phyloP scores from a whole-genome alignment of 2,329 filamentous ascomycete genomes.

The Aspergillus latus region DNA sequence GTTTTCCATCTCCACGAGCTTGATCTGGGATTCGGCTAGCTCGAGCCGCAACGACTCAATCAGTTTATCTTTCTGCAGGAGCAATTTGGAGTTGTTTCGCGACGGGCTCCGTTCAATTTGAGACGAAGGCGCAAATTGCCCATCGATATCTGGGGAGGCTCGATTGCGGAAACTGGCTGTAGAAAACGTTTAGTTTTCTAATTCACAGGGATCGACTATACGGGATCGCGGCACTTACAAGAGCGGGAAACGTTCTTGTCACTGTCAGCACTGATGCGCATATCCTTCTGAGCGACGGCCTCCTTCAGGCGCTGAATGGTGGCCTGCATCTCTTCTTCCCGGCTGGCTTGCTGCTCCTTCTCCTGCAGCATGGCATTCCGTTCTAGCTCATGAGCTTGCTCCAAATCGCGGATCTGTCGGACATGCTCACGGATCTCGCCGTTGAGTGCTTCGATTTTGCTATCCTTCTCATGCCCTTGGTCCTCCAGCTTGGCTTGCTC shows the following conservation, averaged over 20 bases:
- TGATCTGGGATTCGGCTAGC: conserved; percentile 91
- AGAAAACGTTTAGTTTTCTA: conserved; percentile 21
- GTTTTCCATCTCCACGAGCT: conserved; percentile 91
- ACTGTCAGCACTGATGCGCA: conserved; percentile 51
- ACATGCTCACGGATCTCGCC: conserved; percentile 83
- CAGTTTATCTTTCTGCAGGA: conserved; percentile 93
- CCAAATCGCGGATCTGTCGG: conserved; percentile 84
- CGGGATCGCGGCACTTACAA: conserved; percentile 41
- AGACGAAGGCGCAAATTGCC: conserved; percentile 82
- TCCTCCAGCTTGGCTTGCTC: conserved; percentile 89
- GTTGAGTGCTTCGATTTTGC: conserved; percentile 74
- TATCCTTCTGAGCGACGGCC: conserved; percentile 72
- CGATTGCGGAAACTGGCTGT: conserved; percentile 51
- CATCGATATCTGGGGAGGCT: conserved; percentile 65
- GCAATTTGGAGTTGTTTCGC: conserved; percentile 80
- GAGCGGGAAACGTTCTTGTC: conserved; percentile 54
- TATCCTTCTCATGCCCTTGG: conserved; percentile 79
- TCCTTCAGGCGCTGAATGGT: conserved; percentile 93
- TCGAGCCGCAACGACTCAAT: conserved; percentile 91
- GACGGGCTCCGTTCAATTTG: conserved; percentile 86
- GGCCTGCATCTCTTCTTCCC: conserved; percentile 86
- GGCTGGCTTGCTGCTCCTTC: conserved; percentile 80
- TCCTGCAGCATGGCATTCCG: conserved; percentile 83
- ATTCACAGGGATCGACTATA: background rate
- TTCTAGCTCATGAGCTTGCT: conserved; percentile 89